These are phyloP conservation scores for Veloboletus limbatus DNA, from an alignment of 1,284 basidiomycete species.

Conservation along the genomic window DNA sequence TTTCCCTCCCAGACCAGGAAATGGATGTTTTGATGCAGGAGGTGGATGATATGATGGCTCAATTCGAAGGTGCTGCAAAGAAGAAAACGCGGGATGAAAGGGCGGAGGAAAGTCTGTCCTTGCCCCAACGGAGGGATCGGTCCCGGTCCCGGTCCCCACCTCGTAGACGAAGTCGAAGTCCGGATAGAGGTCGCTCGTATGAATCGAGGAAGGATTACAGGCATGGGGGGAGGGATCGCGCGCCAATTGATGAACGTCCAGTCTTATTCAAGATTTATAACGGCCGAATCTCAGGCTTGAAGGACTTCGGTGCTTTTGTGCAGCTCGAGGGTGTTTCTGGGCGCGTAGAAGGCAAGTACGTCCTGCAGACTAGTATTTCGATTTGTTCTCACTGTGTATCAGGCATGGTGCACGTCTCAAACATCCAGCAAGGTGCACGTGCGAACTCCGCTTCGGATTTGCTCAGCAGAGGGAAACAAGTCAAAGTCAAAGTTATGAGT, in stretches of 20 bases:
- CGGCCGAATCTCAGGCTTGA: constrained; percentile 82
- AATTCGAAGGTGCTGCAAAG: constrained; percentile 68
- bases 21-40: constrained; percentile 73
- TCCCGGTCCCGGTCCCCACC: constrained; percentile 46
- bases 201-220: constrained; percentile 43
- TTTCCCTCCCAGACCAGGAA: constrained; percentile 82
- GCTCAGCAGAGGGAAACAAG: constrained; percentile 77
- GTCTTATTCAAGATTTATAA: constrained; percentile 94
- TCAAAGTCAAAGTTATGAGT: constrained; percentile 97
- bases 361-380: background rate
- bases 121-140: constrained; percentile 53
- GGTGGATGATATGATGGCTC: constrained; percentile 84
- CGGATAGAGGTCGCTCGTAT: constrained; percentile 49
- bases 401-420: constrained; percentile 97
- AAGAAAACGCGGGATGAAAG: constrained; percentile 52
- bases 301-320: constrained; percentile 96
- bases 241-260: constrained; percentile 73
- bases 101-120: constrained; percentile 48
- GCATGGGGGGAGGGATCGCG: constrained; percentile 38
- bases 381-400: constrained; percentile 11
- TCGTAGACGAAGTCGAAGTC: constrained; percentile 52
- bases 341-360: constrained; percentile 75
- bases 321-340: constrained; percentile 84
- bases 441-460: constrained; percentile 88
- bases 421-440: constrained; percentile 80